phyloP scores from a whole-genome alignment of 148 eudicot species.

The Cornus kousa region DNA sequence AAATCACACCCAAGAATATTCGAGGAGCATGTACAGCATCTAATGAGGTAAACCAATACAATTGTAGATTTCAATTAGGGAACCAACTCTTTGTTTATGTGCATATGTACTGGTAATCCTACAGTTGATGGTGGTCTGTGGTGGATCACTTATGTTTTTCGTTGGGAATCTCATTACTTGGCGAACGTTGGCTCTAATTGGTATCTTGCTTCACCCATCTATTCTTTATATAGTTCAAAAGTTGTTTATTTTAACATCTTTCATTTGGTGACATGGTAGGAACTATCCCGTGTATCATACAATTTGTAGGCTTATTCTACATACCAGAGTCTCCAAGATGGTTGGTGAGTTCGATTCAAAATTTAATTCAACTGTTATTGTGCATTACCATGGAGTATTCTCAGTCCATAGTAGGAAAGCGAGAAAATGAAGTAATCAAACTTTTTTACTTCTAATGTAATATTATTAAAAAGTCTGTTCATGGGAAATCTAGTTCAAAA shows the following conservation, averaged over 20 bases:
- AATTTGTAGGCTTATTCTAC: slow-evolving; percentile 23
- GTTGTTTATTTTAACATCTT: neutral
- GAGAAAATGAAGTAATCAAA: too few species aligned
- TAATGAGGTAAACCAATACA: slow-evolving; percentile 19
- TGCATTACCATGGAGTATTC: too few species aligned
- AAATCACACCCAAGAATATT: slow-evolving; percentile 49
- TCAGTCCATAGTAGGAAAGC: too few species aligned
- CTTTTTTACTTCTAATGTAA: too few species aligned
- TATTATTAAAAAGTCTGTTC: too few species aligned
- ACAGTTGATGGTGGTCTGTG: slow-evolving; percentile 36
- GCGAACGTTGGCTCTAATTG: slow-evolving; percentile 47
- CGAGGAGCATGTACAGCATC: slow-evolving; percentile 40
- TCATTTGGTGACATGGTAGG: slow-evolving; percentile 8
- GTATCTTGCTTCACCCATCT: slow-evolving; percentile 15
- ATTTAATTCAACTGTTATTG: too few species aligned
- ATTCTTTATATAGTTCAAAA: neutral
- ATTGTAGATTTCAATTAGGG: neutral
- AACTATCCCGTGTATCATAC: slow-evolving; percentile 10
- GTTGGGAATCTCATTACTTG: slow-evolving; percentile 34
- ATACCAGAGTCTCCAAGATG: slow-evolving; percentile 34
- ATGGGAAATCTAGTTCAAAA: too few species aligned
- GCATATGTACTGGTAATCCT: neutral
- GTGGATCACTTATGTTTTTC: slow-evolving; percentile 37
- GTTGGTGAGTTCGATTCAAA: slow-evolving; percentile 17
- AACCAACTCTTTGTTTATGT: neutral